Evolutionary conservation across 306 rosid genomes (phyloP), one percentile per base, ranked within the genome.

Genomic region (Quercus bicolor): DNA sequence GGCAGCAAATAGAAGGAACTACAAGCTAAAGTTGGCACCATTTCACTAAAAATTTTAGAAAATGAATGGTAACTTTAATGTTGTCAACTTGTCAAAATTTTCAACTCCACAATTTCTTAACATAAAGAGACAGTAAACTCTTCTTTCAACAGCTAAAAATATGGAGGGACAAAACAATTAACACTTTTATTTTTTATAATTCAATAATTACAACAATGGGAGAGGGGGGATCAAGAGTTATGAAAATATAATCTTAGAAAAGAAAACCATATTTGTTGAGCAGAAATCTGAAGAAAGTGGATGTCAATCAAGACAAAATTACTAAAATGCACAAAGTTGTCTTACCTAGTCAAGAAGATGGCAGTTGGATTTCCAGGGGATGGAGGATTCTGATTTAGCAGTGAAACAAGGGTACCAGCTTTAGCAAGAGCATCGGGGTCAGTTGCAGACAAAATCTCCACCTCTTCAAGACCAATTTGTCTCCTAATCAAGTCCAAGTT

Each of bases 331-430:
- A 33, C n/a, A 7, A 33, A 68, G 20, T 9, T 4, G 9, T 68
- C 37, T 33, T 86, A 86, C 80, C 78, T 34, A 29, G 83, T 83
- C 74, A 89, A 87, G 85, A 94, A 94, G 79, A 94, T 87, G 70
- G 97, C 94, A 74, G 97, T 92, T 8, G 97, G 98, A 79, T 69
- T 90, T 83, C 98, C 97, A 23, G 98, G 98, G 56, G 91, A 82
- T 23, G 98, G 97, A 80, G 94, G 97, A 87, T 89, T 94, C 81
- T 88, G 92, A 16, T 79, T 76, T 70, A 94, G 74, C 51, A 89
- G 76, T 78, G 88, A 78, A 80, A 74, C 89, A 75, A 83, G 77
- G 72, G 91, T 9, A 75, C 98, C 97, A 20, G 94, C 97, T 84
- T 66, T 92, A 28, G 87, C 89, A 62, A 75, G 60, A 81, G 91